These are phyloP conservation scores for Moesziomyces antarcticus DNA, from an alignment of 1,284 basidiomycete genomes.

Conservation along the genomic window DNA sequence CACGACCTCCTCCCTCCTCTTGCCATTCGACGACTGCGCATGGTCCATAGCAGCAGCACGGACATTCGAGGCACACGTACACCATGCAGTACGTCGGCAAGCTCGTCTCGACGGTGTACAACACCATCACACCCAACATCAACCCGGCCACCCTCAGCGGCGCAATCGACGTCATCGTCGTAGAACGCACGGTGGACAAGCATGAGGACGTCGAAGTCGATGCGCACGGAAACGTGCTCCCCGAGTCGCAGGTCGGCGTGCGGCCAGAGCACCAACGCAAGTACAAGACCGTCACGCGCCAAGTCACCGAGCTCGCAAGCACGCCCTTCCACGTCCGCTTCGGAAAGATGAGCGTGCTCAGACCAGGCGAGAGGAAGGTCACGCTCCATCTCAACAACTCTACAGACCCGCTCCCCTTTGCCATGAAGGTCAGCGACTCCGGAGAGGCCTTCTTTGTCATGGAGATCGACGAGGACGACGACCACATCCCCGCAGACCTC, in stretches of 20 bases:
- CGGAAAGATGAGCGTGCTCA: constrained; percentile 94
- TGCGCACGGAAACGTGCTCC: constrained; percentile 19
- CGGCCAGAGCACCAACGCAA: constrained; percentile 31
- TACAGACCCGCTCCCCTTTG: constrained; percentile 80
- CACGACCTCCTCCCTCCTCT: no score
- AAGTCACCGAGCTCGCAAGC: constrained; percentile 77
- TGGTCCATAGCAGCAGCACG: no score
- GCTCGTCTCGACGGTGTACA: constrained; percentile 67
- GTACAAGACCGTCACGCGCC: constrained; percentile 36
- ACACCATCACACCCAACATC: constrained; percentile 68
- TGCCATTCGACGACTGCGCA: no score
- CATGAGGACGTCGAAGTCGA: constrained; percentile 71
- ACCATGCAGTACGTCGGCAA: constrained; percentile 67
- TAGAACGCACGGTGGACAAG: constrained; percentile 70
- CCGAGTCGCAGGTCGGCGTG: constrained; percentile 12
- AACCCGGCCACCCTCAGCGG: constrained; percentile 67
- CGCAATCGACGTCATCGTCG: constrained; percentile 68
- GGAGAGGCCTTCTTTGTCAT: constrained; percentile 99
- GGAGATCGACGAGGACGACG: constrained; percentile 78
- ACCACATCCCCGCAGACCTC: constrained; percentile 87
- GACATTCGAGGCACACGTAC: neutral
- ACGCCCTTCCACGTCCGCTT: constrained; percentile 98
- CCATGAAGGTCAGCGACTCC: constrained; percentile 98
- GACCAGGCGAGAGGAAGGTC: constrained; percentile 91
- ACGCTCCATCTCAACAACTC: constrained; percentile 63